phyloP scores from a whole-genome alignment of 2,329 filamentous ascomycete genomes.

The Tolypocladium sp. region DNA sequence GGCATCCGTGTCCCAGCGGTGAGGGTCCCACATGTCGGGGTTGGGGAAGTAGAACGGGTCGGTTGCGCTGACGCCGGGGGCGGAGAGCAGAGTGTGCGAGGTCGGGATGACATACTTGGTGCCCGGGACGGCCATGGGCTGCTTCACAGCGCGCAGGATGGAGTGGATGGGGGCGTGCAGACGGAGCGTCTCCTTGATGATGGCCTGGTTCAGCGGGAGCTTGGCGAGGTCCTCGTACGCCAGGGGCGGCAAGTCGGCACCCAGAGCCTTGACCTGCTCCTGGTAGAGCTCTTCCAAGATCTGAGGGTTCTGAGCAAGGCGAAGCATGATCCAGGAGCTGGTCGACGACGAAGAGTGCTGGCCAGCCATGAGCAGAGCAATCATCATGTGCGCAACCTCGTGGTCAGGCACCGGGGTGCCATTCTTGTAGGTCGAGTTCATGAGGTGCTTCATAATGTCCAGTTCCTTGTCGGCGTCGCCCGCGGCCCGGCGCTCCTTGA shows the following conservation, averaged over 20 bases:
- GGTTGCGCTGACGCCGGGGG: conserved; percentile 71
- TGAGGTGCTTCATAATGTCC: conserved; percentile 87
- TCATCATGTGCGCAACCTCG: conserved; percentile 90
- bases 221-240: conserved; percentile 69
- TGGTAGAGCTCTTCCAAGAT: conserved; percentile 73
- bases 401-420: conserved; percentile 69
- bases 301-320: conserved; percentile 66
- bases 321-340: conserved; percentile 75
- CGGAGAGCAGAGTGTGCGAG: conserved; percentile 71
- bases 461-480: conserved; percentile 40
- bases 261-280: conserved; percentile 69
- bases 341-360: conserved; percentile 85
- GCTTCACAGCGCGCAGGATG: conserved; percentile 87
- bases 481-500: conserved; percentile 56
- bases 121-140: conserved; percentile 73
- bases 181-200: conserved; percentile 86
- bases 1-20: conserved; percentile 71
- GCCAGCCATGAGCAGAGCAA: conserved; percentile 83
- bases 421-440: conserved; percentile 79
- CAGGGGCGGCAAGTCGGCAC: conserved; percentile 64
- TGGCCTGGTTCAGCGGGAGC: conserved; percentile 72
- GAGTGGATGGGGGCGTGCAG: conserved; percentile 91
- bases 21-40: conserved; percentile 76
- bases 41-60: conserved; percentile 72
- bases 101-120: conserved; percentile 78